Evolutionary conservation across 177 flowering plant genomes (phyloP).

Genomic region (Vitis hybrid): DNA sequence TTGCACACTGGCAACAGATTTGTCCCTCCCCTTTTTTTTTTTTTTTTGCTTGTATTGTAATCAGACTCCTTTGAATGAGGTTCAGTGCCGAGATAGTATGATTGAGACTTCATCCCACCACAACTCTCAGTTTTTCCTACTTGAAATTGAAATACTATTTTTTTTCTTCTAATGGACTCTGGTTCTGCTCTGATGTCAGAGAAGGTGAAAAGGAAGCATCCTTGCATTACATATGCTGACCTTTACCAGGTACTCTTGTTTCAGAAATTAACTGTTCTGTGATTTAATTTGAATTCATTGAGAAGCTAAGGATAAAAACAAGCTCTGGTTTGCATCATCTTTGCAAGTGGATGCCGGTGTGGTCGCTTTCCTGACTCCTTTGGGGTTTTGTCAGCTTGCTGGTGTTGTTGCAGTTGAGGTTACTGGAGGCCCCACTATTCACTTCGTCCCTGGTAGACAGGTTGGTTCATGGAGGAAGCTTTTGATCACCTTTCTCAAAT

Average conservation of each 20-base stretch:
- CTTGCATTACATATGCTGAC: slow-evolving; percentile 79
- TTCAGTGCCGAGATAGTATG: no score
- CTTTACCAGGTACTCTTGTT: slow-evolving; percentile 65
- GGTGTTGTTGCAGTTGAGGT: slow-evolving; percentile 95
- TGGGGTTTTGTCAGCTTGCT: slow-evolving; percentile 64
- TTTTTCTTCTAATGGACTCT: slow-evolving; percentile 6
- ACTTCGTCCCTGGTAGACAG: slow-evolving; percentile 87
- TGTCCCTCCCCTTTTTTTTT: not conserved
- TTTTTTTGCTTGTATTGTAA: not conserved
- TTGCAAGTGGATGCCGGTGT: no score
- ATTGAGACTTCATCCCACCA: no score
- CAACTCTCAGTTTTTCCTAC: not conserved
- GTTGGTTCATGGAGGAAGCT: slow-evolving; percentile 13
- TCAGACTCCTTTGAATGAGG: no score
- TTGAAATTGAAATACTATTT: not conserved
- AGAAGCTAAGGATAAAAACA: no score
- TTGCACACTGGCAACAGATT: not conserved
- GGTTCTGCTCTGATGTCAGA: slow-evolving; percentile 40
- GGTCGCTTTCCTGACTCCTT: not conserved
- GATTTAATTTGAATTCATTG: no score
- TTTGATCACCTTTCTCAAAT: not conserved
- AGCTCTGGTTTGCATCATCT: no score
- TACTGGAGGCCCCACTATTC: slow-evolving; percentile 88
- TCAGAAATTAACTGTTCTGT: not conserved
- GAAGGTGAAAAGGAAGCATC: slow-evolving; percentile 64